Base-by-base conservation (phyloP, 2,329 filamentous ascomycete species). In the Aspergillus ibericus region DNA sequence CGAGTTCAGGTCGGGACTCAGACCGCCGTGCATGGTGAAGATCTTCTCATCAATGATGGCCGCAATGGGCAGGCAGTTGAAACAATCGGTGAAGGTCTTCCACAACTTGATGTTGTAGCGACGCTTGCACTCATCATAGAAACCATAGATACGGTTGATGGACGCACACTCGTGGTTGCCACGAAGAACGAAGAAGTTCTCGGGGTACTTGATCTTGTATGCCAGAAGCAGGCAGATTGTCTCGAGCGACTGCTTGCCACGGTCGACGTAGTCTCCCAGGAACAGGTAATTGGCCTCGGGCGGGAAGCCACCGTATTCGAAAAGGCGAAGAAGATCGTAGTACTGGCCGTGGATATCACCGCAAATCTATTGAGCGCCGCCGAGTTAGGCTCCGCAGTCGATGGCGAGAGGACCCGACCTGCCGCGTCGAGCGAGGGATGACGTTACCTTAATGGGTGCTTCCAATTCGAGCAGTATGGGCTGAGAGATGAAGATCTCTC, bases 11-110 rank as follows among this genome's bases (percentile, higher is more conserved):
- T 97, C 95, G 46, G 95, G 95, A 78, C 92, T 97, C 72, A 99
- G 82, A 73, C 95, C 95, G 75, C 95, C 95, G 80, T 99, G 95
- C 93, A 99, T 97, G 74, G 93, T 97, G 83, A 99, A 98, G 75
- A 99, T 99, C 89, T 98, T 99, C 84, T 97, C 95, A 74, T 96
- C 93, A 70, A 99, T 97, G 80, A 99, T 99, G 68, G 95, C 93
- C 59, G 93, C 95, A 77, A 99, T 98, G 49, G 93, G 93, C 73
- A 98, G 81, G 81, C 92, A 97, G 84, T 99, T 99, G 87, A 99
- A 99, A 85, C 93, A 97, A 78, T 99, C 93, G 64, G 93, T 97
- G 77, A 99, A 98, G 1, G 93, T 98, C 86, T 99, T 99, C 93
- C 93, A 98, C 62, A 98, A 85, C 86, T 98, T 98, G 83, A 98